Conservation (phyloP, 2,329 filamentous ascomycete species). For the Coniochaeta sp. region DNA sequence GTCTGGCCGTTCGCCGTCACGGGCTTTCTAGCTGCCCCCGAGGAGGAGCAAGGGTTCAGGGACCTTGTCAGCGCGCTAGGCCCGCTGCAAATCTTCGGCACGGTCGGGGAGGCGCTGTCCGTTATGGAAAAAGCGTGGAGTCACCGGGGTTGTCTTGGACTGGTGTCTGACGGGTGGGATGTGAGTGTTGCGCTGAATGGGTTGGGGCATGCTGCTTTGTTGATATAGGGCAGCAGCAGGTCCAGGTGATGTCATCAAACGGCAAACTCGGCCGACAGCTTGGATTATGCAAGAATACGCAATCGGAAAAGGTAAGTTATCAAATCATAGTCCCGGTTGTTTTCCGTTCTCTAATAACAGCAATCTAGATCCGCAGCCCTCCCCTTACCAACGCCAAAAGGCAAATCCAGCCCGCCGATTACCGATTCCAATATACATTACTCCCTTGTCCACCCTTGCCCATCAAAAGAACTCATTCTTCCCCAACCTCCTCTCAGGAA, state of each 20-base stretch:
- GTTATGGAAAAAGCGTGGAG: slow-evolving; percentile 42
- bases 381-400: not conserved
- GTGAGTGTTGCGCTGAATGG: slow-evolving; percentile 30
- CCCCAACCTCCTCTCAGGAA: not conserved
- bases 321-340: not conserved
- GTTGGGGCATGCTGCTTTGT: slow-evolving; percentile 12
- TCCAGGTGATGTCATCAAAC: too few species aligned
- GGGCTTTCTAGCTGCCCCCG: slow-evolving; percentile 27
- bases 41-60: slow-evolving; percentile 35
- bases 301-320: not conserved
- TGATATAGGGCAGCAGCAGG: too few species aligned
- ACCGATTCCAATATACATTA: not conserved
- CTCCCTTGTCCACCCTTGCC: not conserved
- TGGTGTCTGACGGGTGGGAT: slow-evolving; percentile 30
- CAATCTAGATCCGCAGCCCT: not conserved
- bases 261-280: too few species aligned
- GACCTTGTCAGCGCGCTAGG: slow-evolving; percentile 32
- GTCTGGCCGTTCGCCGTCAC: slow-evolving; percentile 29
- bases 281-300: too few species aligned
- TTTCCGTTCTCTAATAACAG: not conserved
- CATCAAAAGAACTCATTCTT: not conserved
- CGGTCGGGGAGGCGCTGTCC: slow-evolving; percentile 32
- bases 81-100: slow-evolving; percentile 36
- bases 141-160: slow-evolving; percentile 26
- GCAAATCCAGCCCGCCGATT: not conserved